These are phyloP conservation scores for Solanum raphanifolium DNA, from an alignment of 257 asterid genomes.

Conservation along the genomic window DNA sequence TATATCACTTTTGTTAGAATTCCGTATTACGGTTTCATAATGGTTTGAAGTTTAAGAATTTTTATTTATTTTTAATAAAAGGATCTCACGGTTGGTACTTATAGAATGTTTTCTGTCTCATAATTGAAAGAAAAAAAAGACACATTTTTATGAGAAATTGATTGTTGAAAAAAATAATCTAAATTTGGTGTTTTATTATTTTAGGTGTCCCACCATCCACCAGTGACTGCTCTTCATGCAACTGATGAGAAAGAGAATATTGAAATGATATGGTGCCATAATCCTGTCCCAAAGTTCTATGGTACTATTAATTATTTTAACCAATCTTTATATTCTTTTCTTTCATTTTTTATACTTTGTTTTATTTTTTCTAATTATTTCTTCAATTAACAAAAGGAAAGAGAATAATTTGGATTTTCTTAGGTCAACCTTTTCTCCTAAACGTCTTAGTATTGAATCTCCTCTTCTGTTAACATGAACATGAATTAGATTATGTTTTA, in stretches of 20 bases:
- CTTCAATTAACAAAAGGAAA: not conserved
- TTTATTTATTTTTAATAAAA: not conserved
- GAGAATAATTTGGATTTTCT: not conserved
- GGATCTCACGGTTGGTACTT: not conserved
- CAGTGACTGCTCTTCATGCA: slow-evolving; percentile 77
- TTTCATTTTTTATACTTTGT: not conserved
- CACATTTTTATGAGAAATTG: not conserved
- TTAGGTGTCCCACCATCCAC: slow-evolving; percentile 95
- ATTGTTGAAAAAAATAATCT: not conserved
- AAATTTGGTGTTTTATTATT: not conserved
- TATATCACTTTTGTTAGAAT: not conserved
- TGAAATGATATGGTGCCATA: slow-evolving; percentile 62
- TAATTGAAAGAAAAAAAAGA: not conserved
- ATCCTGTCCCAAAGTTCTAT: slow-evolving; percentile 43
- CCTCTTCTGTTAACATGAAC: no score
- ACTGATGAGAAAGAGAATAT: slow-evolving; percentile 57
- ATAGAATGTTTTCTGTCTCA: not conserved
- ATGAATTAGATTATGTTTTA: no score
- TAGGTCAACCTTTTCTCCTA: not conserved
- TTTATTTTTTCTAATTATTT: not conserved
- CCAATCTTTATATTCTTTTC: not conserved
- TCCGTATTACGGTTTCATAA: not conserved
- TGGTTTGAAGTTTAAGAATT: not conserved
- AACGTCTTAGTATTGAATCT: no score
- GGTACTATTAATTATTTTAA: slow-evolving; percentile 28